Evolutionary conservation across 345 rosid genomes (phyloP), one percentile per base, ranked within the genome.

Genomic region (Eucalyptus regnans): DNA sequence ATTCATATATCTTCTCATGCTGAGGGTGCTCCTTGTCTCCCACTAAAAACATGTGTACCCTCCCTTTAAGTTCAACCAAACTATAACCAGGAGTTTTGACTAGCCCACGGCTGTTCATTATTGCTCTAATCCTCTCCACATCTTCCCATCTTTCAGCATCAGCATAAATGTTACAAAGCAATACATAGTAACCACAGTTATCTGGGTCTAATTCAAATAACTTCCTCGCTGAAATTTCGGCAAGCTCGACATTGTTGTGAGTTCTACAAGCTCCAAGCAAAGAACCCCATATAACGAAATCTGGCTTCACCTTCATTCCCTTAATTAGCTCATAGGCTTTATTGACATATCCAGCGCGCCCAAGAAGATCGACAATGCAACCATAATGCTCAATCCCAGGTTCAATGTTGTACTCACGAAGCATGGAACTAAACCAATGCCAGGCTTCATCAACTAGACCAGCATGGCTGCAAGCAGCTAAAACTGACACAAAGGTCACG

Each of bases 341-440:
- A 46, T 90, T 66, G 87, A 97, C 95, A 94, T 91, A 89, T 64
- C 99, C 99, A 2, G 97, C 95, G 18, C 96, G 95, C 41, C 99
- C 96, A n/a, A 97, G 94, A 89, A 97, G 97, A 93, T 97, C 99
- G 88, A 96, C 97, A 94, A 97, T 96, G 94, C 99, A 97, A 43
- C 99, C 93, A n/a, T 94, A 96, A 88, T 97, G 99, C 89, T 97
- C 96, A 88, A 96, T 66, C 79, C 98, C 95, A 23, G 99, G 99
- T 85, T 96, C 95, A 33, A 96, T 91, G 29, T 92, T 89, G 76
- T 93, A 97, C 87, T 94, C 93, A 23, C 29, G 68, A 22, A 76
- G 91, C 99, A 97, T 97, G 25, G 91, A 89, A 79, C 93, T 91
- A 88, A 97, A 97, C 97, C 96, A 96, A 89, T 87, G 93, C 98